Evolutionary conservation across 2,329 filamentous ascomycete genomes (phyloP), one percentile per base, ranked within the genome.

Genomic region (Pseudogymnoascus sp.): DNA sequence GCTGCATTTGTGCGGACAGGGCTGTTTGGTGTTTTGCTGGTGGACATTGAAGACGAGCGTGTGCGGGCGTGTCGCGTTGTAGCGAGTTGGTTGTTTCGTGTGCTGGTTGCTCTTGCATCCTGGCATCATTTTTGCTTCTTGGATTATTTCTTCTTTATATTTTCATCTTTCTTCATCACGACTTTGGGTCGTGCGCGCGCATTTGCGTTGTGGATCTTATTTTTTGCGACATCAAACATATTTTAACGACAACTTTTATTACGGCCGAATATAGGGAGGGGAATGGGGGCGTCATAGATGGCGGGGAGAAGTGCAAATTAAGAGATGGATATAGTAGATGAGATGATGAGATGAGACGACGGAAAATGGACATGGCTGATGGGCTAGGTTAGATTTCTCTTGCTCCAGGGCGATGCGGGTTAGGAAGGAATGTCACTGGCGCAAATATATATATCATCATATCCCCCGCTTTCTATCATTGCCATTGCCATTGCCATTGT

Each of bases 261-360:
- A 50, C 44, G 44, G 44, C 44, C 44, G 44, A 28, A 50, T 50
- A 50, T 50, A 50, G 44, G 44, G 44, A 50, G 23, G 44, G 44
- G 7, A 50, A 50, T 50, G 44, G 23, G 44, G 44, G 44, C 44
- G 44, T 50, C 44, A 50, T 50, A 50, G 44, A 50, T 50, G 23
- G 44, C 42, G 44, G 44, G 44, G 23, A 7, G 14, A 31, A 50
- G 44, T 50, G 44, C 44, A 50, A 50, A 50, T 23, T 50, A 11
- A 16, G 44, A 50, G 14, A 50, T 3, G 44, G 44, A 50, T 28
- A 50, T 50, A 50, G 44, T 50, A 50, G 44, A 50, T 7, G 44
- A 50, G 23, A 50, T 28, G 3, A 50, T 50, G 23, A 50, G 23
- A 50, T 28, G 44, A 28, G 23, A 23, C 4, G 14, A 50, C 23